These are phyloP conservation scores for Scytalidium lignicola DNA, from an alignment of 2,329 filamentous ascomycete species.

Conservation along the genomic window DNA sequence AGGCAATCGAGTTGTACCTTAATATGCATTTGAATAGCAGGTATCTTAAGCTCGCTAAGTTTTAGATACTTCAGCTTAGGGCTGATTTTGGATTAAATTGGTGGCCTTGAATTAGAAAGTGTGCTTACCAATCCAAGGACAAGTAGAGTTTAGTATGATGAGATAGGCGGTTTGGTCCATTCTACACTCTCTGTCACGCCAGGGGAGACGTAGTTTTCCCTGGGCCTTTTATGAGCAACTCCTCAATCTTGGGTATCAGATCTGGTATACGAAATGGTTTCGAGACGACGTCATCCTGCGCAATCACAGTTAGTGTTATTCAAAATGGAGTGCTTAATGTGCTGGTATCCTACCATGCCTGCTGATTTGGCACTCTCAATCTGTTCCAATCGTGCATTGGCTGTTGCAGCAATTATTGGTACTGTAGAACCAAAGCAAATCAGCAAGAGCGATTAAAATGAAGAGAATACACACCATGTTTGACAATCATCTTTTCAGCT, in stretches of 20 bases:
- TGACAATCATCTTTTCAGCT: slow-evolving; percentile 49
- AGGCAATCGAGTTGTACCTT: no score
- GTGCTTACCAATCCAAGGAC: no score
- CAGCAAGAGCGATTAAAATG: neutral
- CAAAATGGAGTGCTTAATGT: slow-evolving; percentile 12
- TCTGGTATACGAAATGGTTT: slow-evolving; percentile 78
- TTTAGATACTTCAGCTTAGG: no score
- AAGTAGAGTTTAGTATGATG: no score
- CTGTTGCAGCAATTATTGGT: slow-evolving; percentile 80
- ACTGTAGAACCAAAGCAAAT: slow-evolving; percentile 35
- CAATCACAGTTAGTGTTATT: slow-evolving; percentile 16
- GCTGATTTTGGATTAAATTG: no score
- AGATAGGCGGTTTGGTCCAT: no score
- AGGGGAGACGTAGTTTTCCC: neutral
- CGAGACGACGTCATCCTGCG: slow-evolving; percentile 66
- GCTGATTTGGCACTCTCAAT: slow-evolving; percentile 65
- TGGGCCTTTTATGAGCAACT: slow-evolving; percentile 24
- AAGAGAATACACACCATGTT: slow-evolving; percentile 32
- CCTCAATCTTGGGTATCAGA: slow-evolving; percentile 61
- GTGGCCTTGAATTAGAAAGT: no score
- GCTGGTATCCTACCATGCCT: slow-evolving; percentile 56
- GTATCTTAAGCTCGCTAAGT: no score
- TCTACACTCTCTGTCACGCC: no score
- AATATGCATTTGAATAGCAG: no score
- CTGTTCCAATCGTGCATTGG: slow-evolving; percentile 72